Base-by-base conservation (phyloP, 2,329 filamentous ascomycete genomes). In the Rutstroemia sp. region DNA sequence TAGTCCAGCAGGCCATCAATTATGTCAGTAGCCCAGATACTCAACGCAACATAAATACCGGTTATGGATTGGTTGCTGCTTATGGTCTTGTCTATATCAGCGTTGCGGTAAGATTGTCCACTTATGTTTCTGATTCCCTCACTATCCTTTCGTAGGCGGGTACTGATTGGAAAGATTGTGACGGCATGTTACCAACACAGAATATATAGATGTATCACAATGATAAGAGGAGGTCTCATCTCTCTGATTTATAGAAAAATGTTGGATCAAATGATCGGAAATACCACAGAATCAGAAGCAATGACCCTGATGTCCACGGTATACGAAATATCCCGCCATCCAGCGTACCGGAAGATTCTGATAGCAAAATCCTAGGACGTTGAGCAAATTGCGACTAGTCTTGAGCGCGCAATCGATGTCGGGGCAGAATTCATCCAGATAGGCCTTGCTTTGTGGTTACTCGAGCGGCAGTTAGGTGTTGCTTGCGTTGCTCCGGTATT, bases 321-420 rank as follows among this genome's bases (percentile, higher is more conserved):
- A 42, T 12, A 10, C 12, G 9, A 42, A 8, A 42, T 42, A 19
- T 17, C 39, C 39, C 39, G 5, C 39, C 8, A 19, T 42, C 39
- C 39, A 42, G 5, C 14, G 17, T 17, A 42, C 17, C 17, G 16
- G 6, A 17, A 25, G 5, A 39, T 19, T 34, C 47, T 49, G 1
- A 61, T 64, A 1, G 65, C 77, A 7, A 78, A 78, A 74, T 74
- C 71, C 16, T 72, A 73, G 1, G 64, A 66, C 42, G 70, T 78
- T 5, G 60, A 64, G 40, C 52, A 56, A 21, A 68, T 74, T 8
- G 61, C 65, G 1, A 51, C 56, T 8, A 65, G 67, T 5, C 58
- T 68, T 12, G 59, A 62, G 0, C 54, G 60, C 0, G 54, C 73
- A 1, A 68, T 73, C 58, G 72, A 73, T 4, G 63, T 71, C n/a